Evolutionary conservation across 306 rosid genomes (phyloP).

Genomic region (Luffa acutangula): DNA sequence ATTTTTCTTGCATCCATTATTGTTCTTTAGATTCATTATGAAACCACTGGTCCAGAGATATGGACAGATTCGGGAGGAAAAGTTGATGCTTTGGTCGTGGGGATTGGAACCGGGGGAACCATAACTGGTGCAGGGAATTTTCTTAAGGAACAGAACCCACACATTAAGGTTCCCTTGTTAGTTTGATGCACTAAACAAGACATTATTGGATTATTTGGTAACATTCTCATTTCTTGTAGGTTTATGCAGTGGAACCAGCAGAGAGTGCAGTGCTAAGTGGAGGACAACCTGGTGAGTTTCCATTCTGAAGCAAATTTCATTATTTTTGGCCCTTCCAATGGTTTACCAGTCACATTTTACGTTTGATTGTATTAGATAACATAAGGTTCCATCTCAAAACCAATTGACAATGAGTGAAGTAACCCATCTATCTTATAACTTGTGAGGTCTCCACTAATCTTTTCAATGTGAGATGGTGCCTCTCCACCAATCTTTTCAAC

Average conservation of each 20-base stretch:
- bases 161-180: slow-evolving; percentile 44
- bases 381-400: no score
- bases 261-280: slow-evolving; percentile 74
- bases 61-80: slow-evolving; percentile 72
- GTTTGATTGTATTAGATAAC: no score
- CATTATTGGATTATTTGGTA: background rate
- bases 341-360: background rate
- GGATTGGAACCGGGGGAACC: slow-evolving; percentile 82
- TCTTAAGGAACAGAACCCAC: slow-evolving; percentile 60
- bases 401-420: no score
- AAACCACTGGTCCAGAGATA: slow-evolving; percentile 85
- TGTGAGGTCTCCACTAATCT: no score
- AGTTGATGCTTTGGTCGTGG: slow-evolving; percentile 54
- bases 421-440: no score
- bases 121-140: slow-evolving; percentile 54
- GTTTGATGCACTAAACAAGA: background rate
- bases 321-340: background rate
- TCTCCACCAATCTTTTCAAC: no score
- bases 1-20: background rate
- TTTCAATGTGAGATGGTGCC: no score
- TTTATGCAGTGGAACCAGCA: slow-evolving; percentile 67
- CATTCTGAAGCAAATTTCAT: background rate
- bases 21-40: slow-evolving; percentile 55
- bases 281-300: slow-evolving; percentile 51
- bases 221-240: slow-evolving; percentile 16